Conservation (phyloP, 2,329 filamentous ascomycete genomes). For the Nannizziopsis barbatae region DNA sequence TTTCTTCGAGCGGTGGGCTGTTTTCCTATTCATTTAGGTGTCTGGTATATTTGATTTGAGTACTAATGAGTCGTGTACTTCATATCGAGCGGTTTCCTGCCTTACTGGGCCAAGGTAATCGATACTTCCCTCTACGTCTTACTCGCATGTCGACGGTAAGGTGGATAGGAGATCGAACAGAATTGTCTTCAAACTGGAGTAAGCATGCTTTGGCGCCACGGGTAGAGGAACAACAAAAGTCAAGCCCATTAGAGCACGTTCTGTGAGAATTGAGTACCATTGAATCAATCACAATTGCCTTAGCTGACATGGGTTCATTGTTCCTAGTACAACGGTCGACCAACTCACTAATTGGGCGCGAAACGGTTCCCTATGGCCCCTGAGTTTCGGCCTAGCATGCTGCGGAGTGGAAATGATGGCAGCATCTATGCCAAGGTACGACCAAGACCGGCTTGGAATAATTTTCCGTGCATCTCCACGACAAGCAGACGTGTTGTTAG, state of each 20-base stretch:
- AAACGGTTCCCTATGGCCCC: slow-evolving; percentile 75
- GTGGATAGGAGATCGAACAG: not conserved
- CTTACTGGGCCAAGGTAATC: not conserved
- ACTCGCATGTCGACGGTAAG: not conserved
- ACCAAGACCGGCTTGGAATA: slow-evolving; percentile 77
- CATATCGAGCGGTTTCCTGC: not conserved
- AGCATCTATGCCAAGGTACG: slow-evolving; percentile 74
- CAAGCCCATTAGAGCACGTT: slow-evolving; percentile 1
- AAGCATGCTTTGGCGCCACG: not conserved
- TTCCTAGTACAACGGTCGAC: slow-evolving; percentile 59
- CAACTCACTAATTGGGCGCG: slow-evolving; percentile 73
- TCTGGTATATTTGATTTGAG: not conserved
- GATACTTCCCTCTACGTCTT: not conserved
- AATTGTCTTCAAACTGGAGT: not conserved
- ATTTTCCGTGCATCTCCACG: slow-evolving; percentile 82
- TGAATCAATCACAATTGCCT: not conserved
- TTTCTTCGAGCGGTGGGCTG: too few species aligned
- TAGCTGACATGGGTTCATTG: not conserved
- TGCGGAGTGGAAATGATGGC: slow-evolving; percentile 93
- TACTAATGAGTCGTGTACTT: not conserved
- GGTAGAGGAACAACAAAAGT: not conserved
- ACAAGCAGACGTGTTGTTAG: slow-evolving; percentile 87
- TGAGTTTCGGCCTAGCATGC: slow-evolving; percentile 81
- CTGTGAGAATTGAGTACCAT: not conserved
- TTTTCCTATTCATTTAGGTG: not conserved